Evolutionary conservation across 2,329 filamentous ascomycete genomes (phyloP), one percentile per base, ranked within the genome.

Genomic region (Pseudocercospora crystallina): DNA sequence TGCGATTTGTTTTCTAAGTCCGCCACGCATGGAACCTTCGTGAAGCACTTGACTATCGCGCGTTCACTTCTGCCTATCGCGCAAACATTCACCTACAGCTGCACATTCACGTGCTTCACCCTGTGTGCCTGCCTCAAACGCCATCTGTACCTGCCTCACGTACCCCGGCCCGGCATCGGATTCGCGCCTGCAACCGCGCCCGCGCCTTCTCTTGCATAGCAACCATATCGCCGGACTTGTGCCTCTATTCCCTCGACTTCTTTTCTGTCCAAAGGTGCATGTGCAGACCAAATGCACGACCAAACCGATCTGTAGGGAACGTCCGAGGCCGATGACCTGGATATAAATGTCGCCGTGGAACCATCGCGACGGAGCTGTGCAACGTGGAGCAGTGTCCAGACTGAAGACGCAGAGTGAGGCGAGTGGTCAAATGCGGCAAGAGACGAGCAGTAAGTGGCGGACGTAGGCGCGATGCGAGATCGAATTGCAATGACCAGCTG

Each of bases 351-450:
- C 41, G 41, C 26, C 3, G 41, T 34, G 13, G 15, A 14, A 43
- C 31, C 41, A 43, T 43, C 31, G 26, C n/a, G 14, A 32, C 33
- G 41, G 31, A 43, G 29, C 41, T 33, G 41, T 43, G 31, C 11
- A 33, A 43, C 41, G 15, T 13, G 14, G 15, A 32, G 30, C 26
- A 34, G 26, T 32, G 41, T 20, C 30, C 35, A 26, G 30, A 29
- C 11, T 4, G 30, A 43, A 8, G 30, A 17, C 14, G 41, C 13
- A 43, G 35, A 43, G 41, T 43, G 41, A 43, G 41, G 41, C 41
- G 41, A 32, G 33, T 34, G 20, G 30, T 14, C 41, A 32, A 26
- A 43, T 42, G 20, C 15, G 40, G 17, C 30, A 30, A 13, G 31
- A 13, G 20, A 17, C 11, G 7, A 26, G 20, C 20, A 26, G 20